Base-by-base conservation (phyloP, 83 land plant species). In the Picea engelmannii region DNA sequence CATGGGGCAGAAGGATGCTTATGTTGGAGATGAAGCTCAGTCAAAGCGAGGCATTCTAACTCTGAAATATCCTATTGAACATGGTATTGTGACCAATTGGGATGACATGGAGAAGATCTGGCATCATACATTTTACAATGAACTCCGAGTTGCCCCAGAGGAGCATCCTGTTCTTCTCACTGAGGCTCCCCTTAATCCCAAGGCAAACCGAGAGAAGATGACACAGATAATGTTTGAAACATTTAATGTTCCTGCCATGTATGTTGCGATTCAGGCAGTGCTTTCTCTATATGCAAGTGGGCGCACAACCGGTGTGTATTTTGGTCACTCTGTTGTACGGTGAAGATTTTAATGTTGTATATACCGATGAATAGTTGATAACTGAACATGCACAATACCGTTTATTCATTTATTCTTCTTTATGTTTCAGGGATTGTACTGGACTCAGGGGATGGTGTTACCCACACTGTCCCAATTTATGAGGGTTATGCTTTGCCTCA, bases 401-500 rank as follows among this genome's bases (percentile, higher is more conserved):
- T 52, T 10, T 52, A 44, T 73, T 38, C 58, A 44, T 52, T 38
- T 73, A 9, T 44, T 52, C 58, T 52, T 11, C 58, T 52, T 52
- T 52, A 10, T 73, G 4, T 42, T 85, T 60, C 65, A 86, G 90
- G 90, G 76, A 88, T 88, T 80, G 90, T 88, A 78, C 80, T 88
- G 77, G 90, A 88, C 66, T 88, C 90, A 74, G 88, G 88, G 18
- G 88, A 86, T 76, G 88, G 88, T 79, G 88, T 86, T 11, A 86
- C 82, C 49, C 88, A 86, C 64, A 83, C 88, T 3, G 88, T 86
- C 55, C 88, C 88, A 13, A 83, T 86, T 61, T 86, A 86, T 69
- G 88, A 86, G 80, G 85, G 88, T 24, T 86, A 83, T 76, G 88
- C 88, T 9, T 79, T 86, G 24, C 90, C 90, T 25, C 90, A 88